Conservation (phyloP, 2,329 filamentous ascomycete species). For the Fusarium drepaniforme region DNA sequence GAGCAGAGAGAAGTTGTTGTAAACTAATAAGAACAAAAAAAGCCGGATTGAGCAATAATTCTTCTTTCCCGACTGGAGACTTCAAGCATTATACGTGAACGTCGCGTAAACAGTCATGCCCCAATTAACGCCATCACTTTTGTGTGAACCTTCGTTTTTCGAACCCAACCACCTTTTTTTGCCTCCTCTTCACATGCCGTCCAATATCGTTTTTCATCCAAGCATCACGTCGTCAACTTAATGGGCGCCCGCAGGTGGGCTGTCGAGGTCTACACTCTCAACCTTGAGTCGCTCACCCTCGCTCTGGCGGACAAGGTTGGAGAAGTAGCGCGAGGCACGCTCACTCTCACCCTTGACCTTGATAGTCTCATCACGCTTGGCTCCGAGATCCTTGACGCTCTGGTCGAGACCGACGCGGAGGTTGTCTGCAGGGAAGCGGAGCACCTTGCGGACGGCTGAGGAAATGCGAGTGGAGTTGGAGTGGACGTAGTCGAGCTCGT, state of each 20-base stretch:
- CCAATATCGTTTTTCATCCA: slow-evolving; percentile 17
- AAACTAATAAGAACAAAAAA: slow-evolving; percentile 17
- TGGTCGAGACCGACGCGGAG: slow-evolving; percentile 86
- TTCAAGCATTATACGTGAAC: slow-evolving; percentile 21
- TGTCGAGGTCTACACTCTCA: slow-evolving; percentile 67
- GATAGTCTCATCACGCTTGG: slow-evolving; percentile 83
- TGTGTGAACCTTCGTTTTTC: slow-evolving; percentile 13
- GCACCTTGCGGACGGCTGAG: slow-evolving; percentile 86
- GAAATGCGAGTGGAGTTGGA: slow-evolving; percentile 87
- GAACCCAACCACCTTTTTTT: slow-evolving; percentile 6
- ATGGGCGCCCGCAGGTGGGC: slow-evolving; percentile 56
- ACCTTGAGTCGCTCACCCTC: slow-evolving; percentile 63
- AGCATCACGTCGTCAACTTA: slow-evolving; percentile 35
- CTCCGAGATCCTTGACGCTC: slow-evolving; percentile 84
- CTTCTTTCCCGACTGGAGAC: slow-evolving; percentile 24
- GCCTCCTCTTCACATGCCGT: slow-evolving; percentile 1
- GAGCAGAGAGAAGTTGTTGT: slow-evolving; percentile 32
- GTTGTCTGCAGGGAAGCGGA: slow-evolving; percentile 88
- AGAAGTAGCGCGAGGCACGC: slow-evolving; percentile 90
- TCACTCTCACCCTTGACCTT: slow-evolving; percentile 88
- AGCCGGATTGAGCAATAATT: slow-evolving; percentile 32
- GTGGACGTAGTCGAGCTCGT: slow-evolving; percentile 92
- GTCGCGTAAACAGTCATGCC: slow-evolving; percentile 19
- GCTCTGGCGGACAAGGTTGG: slow-evolving; percentile 80
- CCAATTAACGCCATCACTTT: slow-evolving; percentile 37